Base-by-base conservation (phyloP, 305 asterid species). In the Fraxinus ornus region DNA sequence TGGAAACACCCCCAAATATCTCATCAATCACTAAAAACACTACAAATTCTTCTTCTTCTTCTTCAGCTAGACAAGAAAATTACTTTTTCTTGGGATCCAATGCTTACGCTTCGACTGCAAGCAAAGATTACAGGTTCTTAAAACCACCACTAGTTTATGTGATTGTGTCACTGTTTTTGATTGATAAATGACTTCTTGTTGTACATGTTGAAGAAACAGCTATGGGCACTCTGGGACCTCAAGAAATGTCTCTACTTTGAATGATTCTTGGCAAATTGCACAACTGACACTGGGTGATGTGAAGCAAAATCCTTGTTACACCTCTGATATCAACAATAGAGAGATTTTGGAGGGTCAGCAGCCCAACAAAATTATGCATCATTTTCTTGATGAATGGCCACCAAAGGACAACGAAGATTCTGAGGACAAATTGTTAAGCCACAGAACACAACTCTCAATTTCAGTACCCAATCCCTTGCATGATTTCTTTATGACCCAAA, bases 311-410 rank as follows among this genome's bases (percentile, higher is more conserved):
- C 76, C 83, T 4, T 85, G 78, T 30, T 55, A 86, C 76, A 78
- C 39, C 7, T 66, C 78, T 13, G 83, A 78, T 39, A 15, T 15
- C 39, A 75, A 66, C 39, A 75, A 36, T 33, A 12, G 47, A 30
- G 88, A 77, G 76, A 79, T 81, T 77, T 89, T 87, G 5, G 89
- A 89, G 70, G 82, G 83, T 15, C 68, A 19, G 22, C 91, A 87
- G 66, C 91, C 94, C 36, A 91, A 92, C 93, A 93, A 92, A 87
- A 94, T 90, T 1, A 93, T 93, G 98, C 98, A 93, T 82, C 97
- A 90, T 87, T 94, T 94, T 87, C 88, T 94, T 68, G 98, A 94
- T 41, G 97, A 94, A 86, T 88, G 93, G 91, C 87, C 94, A 13
- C 91, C 87, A 1, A 92, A 90, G 62, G 95, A 93, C 78, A 85